These are phyloP conservation scores for Entomortierella chlamydospora DNA, from an alignment of 192 early-diverging fungal species.

Conservation along the genomic window DNA sequence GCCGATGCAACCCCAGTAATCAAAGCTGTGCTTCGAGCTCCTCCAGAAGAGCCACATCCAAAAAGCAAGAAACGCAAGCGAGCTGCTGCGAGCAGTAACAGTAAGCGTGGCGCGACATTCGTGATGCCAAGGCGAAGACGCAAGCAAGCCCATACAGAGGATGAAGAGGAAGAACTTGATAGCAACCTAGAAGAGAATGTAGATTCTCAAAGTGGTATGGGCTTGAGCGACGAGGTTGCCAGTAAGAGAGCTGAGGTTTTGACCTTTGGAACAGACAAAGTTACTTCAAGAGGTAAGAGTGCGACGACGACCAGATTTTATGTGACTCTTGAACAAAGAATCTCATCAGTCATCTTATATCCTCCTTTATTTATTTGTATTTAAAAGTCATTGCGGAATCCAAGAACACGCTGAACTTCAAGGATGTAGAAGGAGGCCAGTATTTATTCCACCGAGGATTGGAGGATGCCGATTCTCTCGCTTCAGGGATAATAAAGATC, in stretches of 20 bases:
- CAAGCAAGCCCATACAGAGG: neutral
- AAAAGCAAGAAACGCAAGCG: conserved; percentile 11
- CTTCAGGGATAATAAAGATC: conserved; percentile 33
- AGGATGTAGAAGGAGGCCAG: conserved; percentile 20
- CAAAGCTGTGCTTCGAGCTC: conserved; percentile 31
- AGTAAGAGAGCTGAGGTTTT: conserved; percentile 12
- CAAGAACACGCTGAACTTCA: neutral
- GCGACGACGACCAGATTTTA: neutral
- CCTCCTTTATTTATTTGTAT: neutral
- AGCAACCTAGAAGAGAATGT: neutral
- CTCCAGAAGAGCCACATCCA: neutral
- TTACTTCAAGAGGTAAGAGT: conserved; percentile 7
- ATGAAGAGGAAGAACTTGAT: neutral
- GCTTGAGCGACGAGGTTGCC: neutral
- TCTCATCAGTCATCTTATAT: neutral
- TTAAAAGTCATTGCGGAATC: conserved; percentile 19
- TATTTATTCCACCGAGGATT: conserved; percentile 40
- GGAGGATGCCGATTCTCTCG: conserved; percentile 18
- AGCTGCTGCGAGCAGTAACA: neutral
- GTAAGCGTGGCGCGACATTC: neutral
- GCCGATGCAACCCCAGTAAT: conserved; percentile 8
- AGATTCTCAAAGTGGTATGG: neutral
- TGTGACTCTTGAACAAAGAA: neutral
- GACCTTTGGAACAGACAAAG: conserved; percentile 3
- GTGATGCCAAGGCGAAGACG: neutral